A percentile compares a stretch with the other conserved stretches of the same genome.
Evolutionary conservation across 306 rosid genomes (phyloP).

Genomic region (Begonia loranthoides): DNA sequence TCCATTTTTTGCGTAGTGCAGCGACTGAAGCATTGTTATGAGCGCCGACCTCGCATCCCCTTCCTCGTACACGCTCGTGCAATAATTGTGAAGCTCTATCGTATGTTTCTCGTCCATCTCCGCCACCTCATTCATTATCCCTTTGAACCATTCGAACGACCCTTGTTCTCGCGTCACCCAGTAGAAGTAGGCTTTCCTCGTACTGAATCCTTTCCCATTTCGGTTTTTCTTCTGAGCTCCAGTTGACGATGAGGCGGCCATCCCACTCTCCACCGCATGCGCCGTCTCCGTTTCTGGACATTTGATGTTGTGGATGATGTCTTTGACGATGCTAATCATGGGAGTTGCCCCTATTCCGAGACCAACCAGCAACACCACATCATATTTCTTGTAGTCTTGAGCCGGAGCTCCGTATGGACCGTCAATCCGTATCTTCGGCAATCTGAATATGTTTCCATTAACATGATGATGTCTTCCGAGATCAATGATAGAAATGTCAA

Average conservation of each 20-base stretch:
- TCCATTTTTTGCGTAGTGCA: constrained; percentile 45
- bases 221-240: constrained; percentile 7
- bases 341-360: constrained; percentile 59
- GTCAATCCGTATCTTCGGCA: constrained; percentile 40
- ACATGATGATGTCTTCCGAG: not conserved
- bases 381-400: constrained; percentile 52
- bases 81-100: constrained; percentile 44
- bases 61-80: constrained; percentile 53
- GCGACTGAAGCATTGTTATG: constrained; percentile 42
- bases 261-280: constrained; percentile 13
- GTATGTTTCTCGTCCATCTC: constrained; percentile 35
- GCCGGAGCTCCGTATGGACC: constrained; percentile 59
- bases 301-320: constrained; percentile 32
- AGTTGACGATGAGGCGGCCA: not conserved
- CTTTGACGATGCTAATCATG: constrained; percentile 50
- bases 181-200: constrained; percentile 37
- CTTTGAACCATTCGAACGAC: constrained; percentile 49
- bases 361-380: constrained; percentile 41
- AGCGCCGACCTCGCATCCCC: constrained; percentile 54
- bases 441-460: constrained; percentile 5
- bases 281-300: constrained; percentile 8
- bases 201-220: constrained; percentile 16
- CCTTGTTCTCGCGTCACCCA: constrained; percentile 56
- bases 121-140: constrained; percentile 40
- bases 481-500: too few species aligned